Percentiles rank a stretch among this genome's conserved stretches.
Conservation (phyloP, 1,284 basidiomycete species). For the Sporisorium exsertum region DNA sequence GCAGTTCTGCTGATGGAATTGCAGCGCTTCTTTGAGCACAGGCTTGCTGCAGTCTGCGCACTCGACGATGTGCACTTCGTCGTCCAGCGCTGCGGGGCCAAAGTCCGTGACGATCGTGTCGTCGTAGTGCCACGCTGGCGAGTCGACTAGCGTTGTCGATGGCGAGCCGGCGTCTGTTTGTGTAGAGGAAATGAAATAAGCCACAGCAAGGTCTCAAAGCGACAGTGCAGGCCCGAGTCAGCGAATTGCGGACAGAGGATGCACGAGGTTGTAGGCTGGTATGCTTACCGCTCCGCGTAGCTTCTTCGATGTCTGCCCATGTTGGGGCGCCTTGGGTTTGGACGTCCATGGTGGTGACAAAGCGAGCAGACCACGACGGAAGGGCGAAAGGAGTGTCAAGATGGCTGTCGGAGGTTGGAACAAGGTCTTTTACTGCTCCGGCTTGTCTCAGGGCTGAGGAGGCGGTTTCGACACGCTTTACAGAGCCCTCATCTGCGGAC, state of each 20-base stretch:
- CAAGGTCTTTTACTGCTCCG: too few species aligned
- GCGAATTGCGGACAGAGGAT: not conserved
- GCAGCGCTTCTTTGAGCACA: constrained; percentile 53
- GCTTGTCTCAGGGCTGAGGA: not conserved
- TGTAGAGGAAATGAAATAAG: not conserved
- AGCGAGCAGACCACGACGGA: not conserved
- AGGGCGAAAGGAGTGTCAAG: not conserved
- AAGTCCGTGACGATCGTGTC: constrained; percentile 66
- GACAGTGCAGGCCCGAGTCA: constrained; percentile 3
- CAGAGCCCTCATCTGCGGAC: constrained; percentile 6
- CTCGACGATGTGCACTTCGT: constrained; percentile 59
- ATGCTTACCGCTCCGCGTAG: constrained; percentile 46
- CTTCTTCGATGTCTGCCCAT: constrained; percentile 52
- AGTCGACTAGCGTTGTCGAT: constrained; percentile 20
- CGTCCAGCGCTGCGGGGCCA: constrained; percentile 60
- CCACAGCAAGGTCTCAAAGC: not conserved
- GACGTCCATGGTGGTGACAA: constrained; percentile 7
- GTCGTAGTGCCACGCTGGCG: constrained; percentile 59
- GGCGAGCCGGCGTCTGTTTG: constrained; percentile 36
- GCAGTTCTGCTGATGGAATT: constrained; percentile 62
- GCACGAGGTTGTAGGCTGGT: not conserved
- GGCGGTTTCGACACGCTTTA: not conserved
- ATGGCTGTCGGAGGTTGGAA: too few species aligned
- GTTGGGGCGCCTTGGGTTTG: constrained; percentile 18
- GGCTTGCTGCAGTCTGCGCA: constrained; percentile 60